Evolutionary conservation across 179 eudicot genomes (phyloP).

Genomic region (Actinidia arguta): DNA sequence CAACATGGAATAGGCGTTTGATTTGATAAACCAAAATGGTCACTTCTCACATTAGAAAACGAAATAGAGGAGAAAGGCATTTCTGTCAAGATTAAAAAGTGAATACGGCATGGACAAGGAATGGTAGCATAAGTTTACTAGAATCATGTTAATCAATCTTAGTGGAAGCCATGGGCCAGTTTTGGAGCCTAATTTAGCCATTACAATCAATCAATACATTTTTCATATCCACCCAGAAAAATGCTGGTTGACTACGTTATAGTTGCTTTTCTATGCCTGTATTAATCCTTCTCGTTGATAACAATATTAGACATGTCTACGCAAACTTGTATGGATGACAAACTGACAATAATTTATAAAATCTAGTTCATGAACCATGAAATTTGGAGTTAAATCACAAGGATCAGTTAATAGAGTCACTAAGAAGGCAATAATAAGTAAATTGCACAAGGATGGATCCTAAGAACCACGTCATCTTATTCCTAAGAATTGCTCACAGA

Average conservation of each 20-base stretch:
- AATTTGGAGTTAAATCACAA: not conserved
- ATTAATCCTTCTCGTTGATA: not conserved
- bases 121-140: not conserved
- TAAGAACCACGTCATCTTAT: not conserved
- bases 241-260: not conserved
- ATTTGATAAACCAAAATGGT: slow-evolving; percentile 1
- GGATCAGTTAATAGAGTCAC: not conserved
- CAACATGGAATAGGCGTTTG: not conserved
- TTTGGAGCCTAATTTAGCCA: not conserved
- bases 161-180: not conserved
- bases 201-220: not conserved
- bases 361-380: slow-evolving; percentile 9
- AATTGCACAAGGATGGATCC: not conserved
- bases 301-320: not conserved
- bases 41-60: not conserved
- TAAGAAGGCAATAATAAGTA: slow-evolving; percentile 12
- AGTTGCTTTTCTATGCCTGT: not conserved
- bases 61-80: not conserved
- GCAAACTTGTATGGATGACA: not conserved
- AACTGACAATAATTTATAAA: not conserved
- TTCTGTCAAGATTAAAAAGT: not conserved
- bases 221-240: not conserved
- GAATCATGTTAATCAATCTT: not conserved
- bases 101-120: not conserved
- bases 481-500: not conserved